Conservation (phyloP, 148 eudicot genomes). For the Cornus controversa region DNA sequence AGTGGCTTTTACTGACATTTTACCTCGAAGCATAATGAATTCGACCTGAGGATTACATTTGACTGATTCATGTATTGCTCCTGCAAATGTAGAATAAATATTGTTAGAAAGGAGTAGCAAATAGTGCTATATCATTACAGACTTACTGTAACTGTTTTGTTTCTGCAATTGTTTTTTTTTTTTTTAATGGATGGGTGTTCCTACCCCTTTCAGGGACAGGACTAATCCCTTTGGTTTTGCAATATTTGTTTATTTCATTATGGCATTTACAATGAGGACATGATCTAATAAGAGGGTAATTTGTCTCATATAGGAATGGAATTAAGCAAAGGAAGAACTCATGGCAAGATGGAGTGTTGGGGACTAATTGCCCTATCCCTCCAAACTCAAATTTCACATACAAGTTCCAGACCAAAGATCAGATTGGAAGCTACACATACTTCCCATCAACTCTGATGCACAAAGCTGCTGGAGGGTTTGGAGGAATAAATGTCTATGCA, state of each 20-base stretch:
- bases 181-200: too few relatives aligned
- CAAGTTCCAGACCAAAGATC: conserved; percentile 83
- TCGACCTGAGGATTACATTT: too few relatives aligned
- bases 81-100: too few relatives aligned
- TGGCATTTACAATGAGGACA: background rate
- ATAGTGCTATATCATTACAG: too few relatives aligned
- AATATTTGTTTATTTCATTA: background rate
- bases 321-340: conserved; percentile 94
- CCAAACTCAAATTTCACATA: conserved; percentile 76
- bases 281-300: background rate
- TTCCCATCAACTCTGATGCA: conserved; percentile 87
- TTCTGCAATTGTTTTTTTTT: too few relatives aligned
- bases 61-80: too few relatives aligned
- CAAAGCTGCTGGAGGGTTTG: conserved; percentile 87
- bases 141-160: too few relatives aligned
- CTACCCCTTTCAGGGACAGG: too few relatives aligned
- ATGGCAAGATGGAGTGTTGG: conserved; percentile 95
- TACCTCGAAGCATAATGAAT: too few relatives aligned
- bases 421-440: conserved; percentile 81
- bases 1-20: too few relatives aligned
- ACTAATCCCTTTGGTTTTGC: background rate
- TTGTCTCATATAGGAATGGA: conserved; percentile 62
- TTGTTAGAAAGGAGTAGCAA: too few relatives aligned
- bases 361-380: conserved; percentile 86
- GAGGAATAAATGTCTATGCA: conserved; percentile 70